Evolutionary conservation across 2,329 filamentous ascomycete genomes (phyloP), one percentile per base, ranked within the genome.

Genomic region (Juglanconis sp.): DNA sequence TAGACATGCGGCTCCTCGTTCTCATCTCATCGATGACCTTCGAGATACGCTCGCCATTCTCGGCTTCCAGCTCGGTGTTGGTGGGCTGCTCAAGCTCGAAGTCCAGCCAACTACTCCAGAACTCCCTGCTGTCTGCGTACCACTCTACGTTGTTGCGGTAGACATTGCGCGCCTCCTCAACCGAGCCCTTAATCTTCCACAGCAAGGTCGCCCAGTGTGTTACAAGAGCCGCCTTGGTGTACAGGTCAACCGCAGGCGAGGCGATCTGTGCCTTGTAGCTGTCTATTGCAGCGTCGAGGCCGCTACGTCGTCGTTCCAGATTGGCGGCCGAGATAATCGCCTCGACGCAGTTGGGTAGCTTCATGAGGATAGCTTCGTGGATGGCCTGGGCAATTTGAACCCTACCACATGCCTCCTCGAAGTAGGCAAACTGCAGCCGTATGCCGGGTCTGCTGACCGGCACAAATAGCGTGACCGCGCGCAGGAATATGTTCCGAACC

Each of bases 311-410:
- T 65, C 93, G 88, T 72, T 91, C 87, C 44, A 96, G 78, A 65
- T 96, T 95, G 38, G 92, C 93, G 80, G 92, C 87, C 1, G 93
- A 95, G 9, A 94, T 80, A 65, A 98, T 91, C 1, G 91, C 92
- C 73, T 97, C 92, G 51, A 96, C 83, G 65, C 94, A 91, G 65
- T 90, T 88, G 0, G 94, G 92, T 15, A 96, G 77, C 61, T 83
- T 82, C 65, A 87, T 78, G 36, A 98, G 80, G 57, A 99, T 89
- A 1, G 91, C 88, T 52, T 88, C 83, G 70, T 97, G 91, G 59
- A 99, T 93, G 61, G 91, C 92, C 62, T 89, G 86, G 10, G 94
- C 92, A 42, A 96, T 83, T 64, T 91, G 89, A 32, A 88, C 77
- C 44, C 92, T 87, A 4, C 87, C 91, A 46, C 84, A 82, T 74